These are phyloP conservation scores for Diaporthe sp. DNA, from an alignment of 2,329 filamentous ascomycete species.

Conservation along the genomic window DNA sequence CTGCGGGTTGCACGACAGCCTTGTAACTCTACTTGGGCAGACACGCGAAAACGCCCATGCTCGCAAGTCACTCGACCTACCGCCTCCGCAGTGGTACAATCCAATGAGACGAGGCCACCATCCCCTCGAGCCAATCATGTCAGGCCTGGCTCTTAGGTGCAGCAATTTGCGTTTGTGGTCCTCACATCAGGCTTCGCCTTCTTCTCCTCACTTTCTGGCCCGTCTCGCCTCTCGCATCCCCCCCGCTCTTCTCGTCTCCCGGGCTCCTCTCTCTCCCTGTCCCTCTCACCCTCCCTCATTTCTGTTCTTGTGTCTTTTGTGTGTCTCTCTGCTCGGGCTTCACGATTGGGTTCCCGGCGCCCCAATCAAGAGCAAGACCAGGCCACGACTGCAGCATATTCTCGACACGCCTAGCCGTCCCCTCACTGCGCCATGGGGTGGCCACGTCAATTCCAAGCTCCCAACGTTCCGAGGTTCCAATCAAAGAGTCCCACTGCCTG, in stretches of 20 bases:
- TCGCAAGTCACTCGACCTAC: background rate
- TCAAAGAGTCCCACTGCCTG: background rate
- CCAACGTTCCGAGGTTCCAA: background rate
- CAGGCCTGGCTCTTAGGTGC: background rate
- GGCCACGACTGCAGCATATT: conserved; percentile 18
- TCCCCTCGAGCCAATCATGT: background rate
- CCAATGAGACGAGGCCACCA: conserved; percentile 31
- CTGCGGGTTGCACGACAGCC: conserved; percentile 24
- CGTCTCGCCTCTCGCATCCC: background rate
- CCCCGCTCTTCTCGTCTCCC: background rate
- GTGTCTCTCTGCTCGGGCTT: conserved; percentile 7
- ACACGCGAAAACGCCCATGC: too few relatives aligned
- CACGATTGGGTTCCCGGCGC: conserved; percentile 11
- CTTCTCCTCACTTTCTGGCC: background rate
- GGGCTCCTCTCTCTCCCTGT: background rate
- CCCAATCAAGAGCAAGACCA: conserved; percentile 22
- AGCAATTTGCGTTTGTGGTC: conserved; percentile 20
- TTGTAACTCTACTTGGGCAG: background rate
- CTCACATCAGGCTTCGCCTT: conserved; percentile 18
- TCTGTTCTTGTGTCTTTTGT: background rate
- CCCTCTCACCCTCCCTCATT: background rate
- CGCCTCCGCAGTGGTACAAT: conserved; percentile 3
- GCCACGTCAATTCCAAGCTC: conserved; percentile 31
- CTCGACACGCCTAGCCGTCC: conserved; percentile 1
- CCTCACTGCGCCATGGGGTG: conserved; percentile 1